Evolutionary conservation across 1,139 yeast species (phyloP), one percentile per base, ranked within the genome.

Genomic region (Kazachstania sp.): DNA sequence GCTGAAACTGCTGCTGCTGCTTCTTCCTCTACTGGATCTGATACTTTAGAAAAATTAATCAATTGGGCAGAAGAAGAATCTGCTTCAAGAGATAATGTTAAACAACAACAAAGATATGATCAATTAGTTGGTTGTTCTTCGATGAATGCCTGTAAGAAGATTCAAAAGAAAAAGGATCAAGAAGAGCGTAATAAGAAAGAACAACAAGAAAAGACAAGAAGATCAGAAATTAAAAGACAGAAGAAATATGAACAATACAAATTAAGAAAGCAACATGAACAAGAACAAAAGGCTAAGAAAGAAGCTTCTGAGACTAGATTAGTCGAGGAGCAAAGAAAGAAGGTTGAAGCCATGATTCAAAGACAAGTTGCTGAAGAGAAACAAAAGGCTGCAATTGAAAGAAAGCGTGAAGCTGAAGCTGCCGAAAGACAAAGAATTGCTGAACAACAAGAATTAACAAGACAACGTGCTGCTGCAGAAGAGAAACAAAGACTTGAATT

Each of bases 1-100:
- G 16, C 30, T 29, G 18, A 11, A 4, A 4, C 11, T 36, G 11
- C 32, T 11, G 12, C n/a, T 16, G 13, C 8, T 30, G n/a, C 19
- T 23, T 7, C 16, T 28, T 6, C 18, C n/a, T n/a, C n/a, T 7
- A 4, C 30, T 18, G 18, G 11, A 16, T 26, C 39, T 29, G 39
- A 30, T 23, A 37, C 35, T 23, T 39, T 54, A 16, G 40, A 35
- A 11, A 51, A 45, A 13, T 42, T 53, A 30, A 49, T 53, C 11
- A 38, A 50, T 41, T 53, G 54, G 55, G 49, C 56, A 8, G 48
- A 49, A 32, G 30, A 48, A 36, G 30, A 43, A 8, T 30, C 45
- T 28, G 46, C 51, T 19, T 16, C 5, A 2, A 36, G 18, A 11
- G 42, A 29, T 7, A 26, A 31, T 3, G 31, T 26, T 38, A 12